phyloP scores from a whole-genome alignment of 768 basidiomycete genomes.

The Mycena alexandri region DNA sequence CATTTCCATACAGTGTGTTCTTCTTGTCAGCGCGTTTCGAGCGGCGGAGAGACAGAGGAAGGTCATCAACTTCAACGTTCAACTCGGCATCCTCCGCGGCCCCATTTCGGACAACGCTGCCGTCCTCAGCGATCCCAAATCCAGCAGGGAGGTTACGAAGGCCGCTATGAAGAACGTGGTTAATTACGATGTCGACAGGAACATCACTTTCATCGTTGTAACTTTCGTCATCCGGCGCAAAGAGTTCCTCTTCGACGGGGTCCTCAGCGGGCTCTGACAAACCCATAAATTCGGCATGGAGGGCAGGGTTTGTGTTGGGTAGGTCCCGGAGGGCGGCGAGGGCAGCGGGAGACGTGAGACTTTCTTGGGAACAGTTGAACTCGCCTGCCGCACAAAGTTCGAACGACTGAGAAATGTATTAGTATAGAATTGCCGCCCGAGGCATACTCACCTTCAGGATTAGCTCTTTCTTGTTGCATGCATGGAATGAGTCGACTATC shows the following conservation, averaged over 20 bases:
- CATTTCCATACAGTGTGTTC: no score
- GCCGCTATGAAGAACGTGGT: background rate
- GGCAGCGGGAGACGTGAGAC: conserved; percentile 37
- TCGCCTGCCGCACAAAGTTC: conserved; percentile 38
- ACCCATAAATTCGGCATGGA: background rate
- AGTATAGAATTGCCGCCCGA: background rate
- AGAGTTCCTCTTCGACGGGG: background rate
- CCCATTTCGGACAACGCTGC: no score
- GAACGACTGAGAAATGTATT: conserved; percentile 38
- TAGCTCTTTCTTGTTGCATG: conserved; percentile 43
- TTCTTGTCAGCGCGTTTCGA: no score
- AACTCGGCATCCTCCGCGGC: no score
- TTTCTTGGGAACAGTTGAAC: conserved; percentile 42
- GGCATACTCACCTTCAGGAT: conserved; percentile 44
- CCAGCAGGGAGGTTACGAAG: no score
- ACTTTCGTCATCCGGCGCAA: background rate
- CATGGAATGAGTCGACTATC: conserved; percentile 44
- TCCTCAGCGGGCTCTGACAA: background rate
- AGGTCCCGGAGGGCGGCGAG: conserved; percentile 34
- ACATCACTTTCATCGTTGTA: conserved; percentile 13
- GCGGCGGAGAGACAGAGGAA: no score
- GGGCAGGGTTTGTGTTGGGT: conserved; percentile 28
- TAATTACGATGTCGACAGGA: conserved; percentile 1
- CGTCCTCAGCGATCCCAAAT: no score
- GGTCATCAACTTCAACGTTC: no score